These are phyloP conservation scores for Cubamyces lactineus DNA, from an alignment of 768 basidiomycete genomes.

Conservation along the genomic window DNA sequence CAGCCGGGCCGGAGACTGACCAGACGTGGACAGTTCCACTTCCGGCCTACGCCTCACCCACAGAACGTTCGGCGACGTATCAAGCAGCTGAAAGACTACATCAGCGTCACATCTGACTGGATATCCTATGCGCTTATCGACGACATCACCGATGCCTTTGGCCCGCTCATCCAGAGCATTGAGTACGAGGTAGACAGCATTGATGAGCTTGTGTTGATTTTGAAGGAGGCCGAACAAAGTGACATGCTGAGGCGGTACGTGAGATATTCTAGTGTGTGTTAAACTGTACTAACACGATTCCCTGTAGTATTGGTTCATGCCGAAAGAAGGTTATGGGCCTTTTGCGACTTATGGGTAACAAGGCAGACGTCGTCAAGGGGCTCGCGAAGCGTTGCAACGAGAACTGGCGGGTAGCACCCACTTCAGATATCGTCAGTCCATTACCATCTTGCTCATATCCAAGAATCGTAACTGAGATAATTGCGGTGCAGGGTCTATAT, in stretches of 20 bases:
- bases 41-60: constrained; percentile 95
- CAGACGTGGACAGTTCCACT: constrained; percentile 74
- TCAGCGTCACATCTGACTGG: constrained; percentile 98
- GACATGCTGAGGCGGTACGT: constrained; percentile 87
- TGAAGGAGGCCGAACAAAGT: constrained; percentile 94
- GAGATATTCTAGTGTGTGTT: background rate
- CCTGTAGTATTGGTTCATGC: constrained; percentile 86
- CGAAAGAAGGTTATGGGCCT: constrained; percentile 99
- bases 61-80: constrained; percentile 98
- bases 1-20: constrained; percentile 7
- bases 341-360: constrained; percentile 96
- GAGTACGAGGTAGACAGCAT: constrained; percentile 99
- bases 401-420: constrained; percentile 98
- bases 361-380: constrained; percentile 99
- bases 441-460: background rate
- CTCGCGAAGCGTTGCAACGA: constrained; percentile 98
- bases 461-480: constrained; percentile 1
- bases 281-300: background rate
- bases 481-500: constrained; percentile 73
- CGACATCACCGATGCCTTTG: constrained; percentile 99
- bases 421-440: constrained; percentile 85
- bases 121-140: constrained; percentile 99
- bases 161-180: constrained; percentile 96
- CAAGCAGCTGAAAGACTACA: constrained; percentile 99
- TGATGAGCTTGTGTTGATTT: constrained; percentile 94